Base-by-base conservation (phyloP, 2,329 filamentous ascomycete genomes). In the Cadophora sp. region DNA sequence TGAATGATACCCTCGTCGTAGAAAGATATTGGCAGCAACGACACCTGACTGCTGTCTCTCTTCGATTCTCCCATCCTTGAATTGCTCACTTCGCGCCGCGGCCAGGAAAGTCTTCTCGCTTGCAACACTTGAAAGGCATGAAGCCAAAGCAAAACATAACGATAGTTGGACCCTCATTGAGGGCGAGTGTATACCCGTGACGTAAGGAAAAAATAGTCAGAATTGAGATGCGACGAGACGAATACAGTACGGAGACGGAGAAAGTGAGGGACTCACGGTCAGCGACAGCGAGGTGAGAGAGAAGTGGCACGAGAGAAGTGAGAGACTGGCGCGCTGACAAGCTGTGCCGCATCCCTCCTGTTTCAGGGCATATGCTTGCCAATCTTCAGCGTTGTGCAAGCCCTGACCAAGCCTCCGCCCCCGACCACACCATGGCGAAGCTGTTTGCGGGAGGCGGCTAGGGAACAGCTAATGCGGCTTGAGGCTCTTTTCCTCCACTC, bases 1-100 rank as follows among this genome's bases (percentile, higher is more conserved):
- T 20, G 59, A 60, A 59, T 66, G 64, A 20, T 66, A 66, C 22
- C 59, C 64, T 50, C 64, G 58, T 6, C 64, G 50, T 20, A 62
- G 50, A 18, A 66, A 66, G 33, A 61, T 59, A 11, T 60, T 50
- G 4, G 59, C 18, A 24, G 64, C 58, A 6, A 48, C 59, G 20
- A 62, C 50, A 8, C 64, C 64, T 48, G 59, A 14, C 18, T 66
- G 64, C 43, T 66, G 64, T 20, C 64, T 55, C 36, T 47, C 51
- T 30, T 62, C 61, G 24, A 63, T 55, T 39, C 36, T 50, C 22
- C 50, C 51, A 45, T 43, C 9, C 24, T 43, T 50, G 48, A 27
- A 8, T n/a, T 62, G n/a, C 13, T 66, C 64, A n/a, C 43, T 43
- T n/a, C 59, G 39, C 51, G 27, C 41, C 20, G 41, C 45, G 16